A percentile compares a stretch with the other conserved stretches of the same genome.
These are phyloP conservation scores for Kregervanrija delftensis DNA, from an alignment of 805 yeast species.

Conservation along the genomic window DNA sequence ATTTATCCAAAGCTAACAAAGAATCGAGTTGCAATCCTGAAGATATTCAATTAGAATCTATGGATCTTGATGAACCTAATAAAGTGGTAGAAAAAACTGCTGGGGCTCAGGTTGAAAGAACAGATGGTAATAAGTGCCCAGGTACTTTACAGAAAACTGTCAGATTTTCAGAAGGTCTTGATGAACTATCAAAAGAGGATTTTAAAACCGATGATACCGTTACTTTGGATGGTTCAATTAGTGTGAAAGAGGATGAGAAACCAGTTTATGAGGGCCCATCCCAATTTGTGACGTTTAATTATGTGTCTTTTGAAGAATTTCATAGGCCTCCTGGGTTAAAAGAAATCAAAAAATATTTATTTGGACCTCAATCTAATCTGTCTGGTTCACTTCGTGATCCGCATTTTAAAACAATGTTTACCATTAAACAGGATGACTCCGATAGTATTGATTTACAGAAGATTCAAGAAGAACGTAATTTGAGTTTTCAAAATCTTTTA, in stretches of 20 bases:
- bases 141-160: neutral
- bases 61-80: too few species aligned
- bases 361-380: conserved; percentile 53
- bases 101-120: conserved; percentile 1
- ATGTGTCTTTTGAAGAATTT: conserved; percentile 47
- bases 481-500: conserved; percentile 35
- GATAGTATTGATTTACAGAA: conserved; percentile 21
- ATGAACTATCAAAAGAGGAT: neutral
- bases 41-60: too few species aligned
- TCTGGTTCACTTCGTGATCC: conserved; percentile 48
- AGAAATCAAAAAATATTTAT: conserved; percentile 35
- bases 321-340: conserved; percentile 21
- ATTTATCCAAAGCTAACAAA: too few species aligned
- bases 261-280: conserved; percentile 58
- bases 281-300: conserved; percentile 51
- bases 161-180: neutral
- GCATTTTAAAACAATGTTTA: conserved; percentile 38
- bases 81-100: too few species aligned
- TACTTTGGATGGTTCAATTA: neutral
- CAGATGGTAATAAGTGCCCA: neutral
- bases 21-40: too few species aligned
- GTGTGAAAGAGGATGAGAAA: conserved; percentile 1
- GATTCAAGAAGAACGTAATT: conserved; percentile 18
- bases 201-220: neutral
- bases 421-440: conserved; percentile 23